Base-by-base conservation (phyloP, 352 stramenopile genomes). In the Pilasporangium apinafurcum region DNA sequence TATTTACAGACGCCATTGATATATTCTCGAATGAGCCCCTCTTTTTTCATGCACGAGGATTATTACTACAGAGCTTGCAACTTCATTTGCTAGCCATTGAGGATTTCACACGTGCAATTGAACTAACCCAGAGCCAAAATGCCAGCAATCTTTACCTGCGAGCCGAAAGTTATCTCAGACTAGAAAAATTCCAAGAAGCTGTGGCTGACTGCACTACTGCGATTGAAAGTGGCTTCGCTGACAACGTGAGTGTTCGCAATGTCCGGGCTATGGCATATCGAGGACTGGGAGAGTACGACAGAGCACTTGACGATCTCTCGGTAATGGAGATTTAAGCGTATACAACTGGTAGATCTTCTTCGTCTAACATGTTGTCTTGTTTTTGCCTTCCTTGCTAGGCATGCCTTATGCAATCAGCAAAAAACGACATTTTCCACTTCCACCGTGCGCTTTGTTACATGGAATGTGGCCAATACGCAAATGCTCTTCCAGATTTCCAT, bases 351-450 rank as follows among this genome's bases (percentile, higher is more conserved):
- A 4, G 10, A 6, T 1, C 3, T 26, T 14, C 20, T 41, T 8
- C 14, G 17, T 26, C 16, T 25, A 8, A 13, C 21, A 16, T 37
- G 12, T 24, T 37, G n/a, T 22, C 16, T 10, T 37, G 39, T 36
- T 24, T 14, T 35, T 16, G 22, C n/a, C 6, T 38, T 9, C 25
- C 16, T 8, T n/a, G 14, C 6, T 37, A 76, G 74, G 30, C 51
- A 21, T 83, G 75, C 28, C 33, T 87, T 34, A 25, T 41, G 4
- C 48, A 71, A 36, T 30, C 45, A 5, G 62, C 75, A 1, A 43
- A 36, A 24, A 84, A 83, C 37, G 67, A 84, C 31, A 56, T 85
- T 20, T 87, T 86, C 37, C 68, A 57, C 6, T 86, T 83, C 36
- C 76, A 91, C 29, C 73, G 76, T 8, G 71, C 56, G 0, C 34